Conservation (phyloP, 441 rosid species). For the Pelargonium myrrhifolium region DNA sequence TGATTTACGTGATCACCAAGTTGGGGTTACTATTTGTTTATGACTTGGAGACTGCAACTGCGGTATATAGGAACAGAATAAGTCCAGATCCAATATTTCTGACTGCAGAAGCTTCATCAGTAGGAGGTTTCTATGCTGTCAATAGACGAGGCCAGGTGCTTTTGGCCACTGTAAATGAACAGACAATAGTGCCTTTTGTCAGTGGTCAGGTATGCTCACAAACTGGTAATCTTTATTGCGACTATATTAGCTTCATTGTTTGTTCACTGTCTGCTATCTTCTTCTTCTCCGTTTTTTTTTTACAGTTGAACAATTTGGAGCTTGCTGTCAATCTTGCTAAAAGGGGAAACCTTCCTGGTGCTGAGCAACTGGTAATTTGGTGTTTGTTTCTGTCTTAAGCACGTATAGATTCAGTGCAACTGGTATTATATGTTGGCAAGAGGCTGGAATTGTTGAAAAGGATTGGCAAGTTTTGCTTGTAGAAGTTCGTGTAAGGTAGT, state of each 20-base stretch:
- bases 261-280: no score
- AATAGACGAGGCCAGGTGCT: constrained; percentile 98
- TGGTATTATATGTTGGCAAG: background rate
- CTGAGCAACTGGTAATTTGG: constrained; percentile 78
- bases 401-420: background rate
- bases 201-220: constrained; percentile 77
- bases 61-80: constrained; percentile 94
- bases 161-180: constrained; percentile 88
- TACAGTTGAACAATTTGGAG: constrained; percentile 88
- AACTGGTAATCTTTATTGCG: background rate
- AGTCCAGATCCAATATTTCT: constrained; percentile 99
- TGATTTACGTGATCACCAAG: constrained; percentile 95
- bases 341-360: constrained; percentile 98
- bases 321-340: constrained; percentile 97
- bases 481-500: background rate
- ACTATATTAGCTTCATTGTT: background rate
- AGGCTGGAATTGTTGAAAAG: background rate
- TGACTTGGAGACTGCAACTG: constrained; percentile 97
- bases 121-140: constrained; percentile 92
- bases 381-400: constrained; percentile 8
- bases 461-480: background rate
- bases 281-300: no score
- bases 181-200: constrained; percentile 89
- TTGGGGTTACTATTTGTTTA: constrained; percentile 97
- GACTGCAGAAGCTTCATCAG: constrained; percentile 85